Base-by-base conservation (phyloP, 148 eudicot species). In the Limonium bicolor region DNA sequence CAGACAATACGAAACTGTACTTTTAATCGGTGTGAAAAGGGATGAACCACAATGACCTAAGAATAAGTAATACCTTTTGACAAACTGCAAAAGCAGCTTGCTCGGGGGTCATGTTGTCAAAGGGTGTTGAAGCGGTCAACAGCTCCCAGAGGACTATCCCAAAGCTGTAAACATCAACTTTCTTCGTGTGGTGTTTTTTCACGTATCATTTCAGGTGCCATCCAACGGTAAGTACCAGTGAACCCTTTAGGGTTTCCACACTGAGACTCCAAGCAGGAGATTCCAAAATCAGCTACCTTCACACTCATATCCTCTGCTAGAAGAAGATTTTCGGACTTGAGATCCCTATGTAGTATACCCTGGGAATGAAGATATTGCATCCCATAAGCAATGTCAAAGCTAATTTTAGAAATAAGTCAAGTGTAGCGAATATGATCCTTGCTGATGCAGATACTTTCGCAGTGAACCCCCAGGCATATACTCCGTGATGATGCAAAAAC, bases 1-100 rank as follows among this genome's bases (percentile, higher is more conserved):
- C n/a, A n/a, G n/a, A n/a, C n/a, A n/a, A n/a, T n/a, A n/a, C n/a
- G n/a, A n/a, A n/a, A n/a, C n/a, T n/a, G n/a, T n/a, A n/a, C n/a
- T n/a, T n/a, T n/a, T n/a, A n/a, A n/a, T n/a, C n/a, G n/a, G n/a
- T n/a, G n/a, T n/a, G n/a, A n/a, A n/a, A n/a, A n/a, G n/a, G n/a
- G n/a, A n/a, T n/a, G n/a, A n/a, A n/a, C n/a, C n/a, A n/a, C n/a
- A n/a, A n/a, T n/a, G n/a, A n/a, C n/a, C n/a, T n/a, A n/a, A n/a
- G n/a, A n/a, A n/a, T n/a, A n/a, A 2, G 35, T 43, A 51, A 28
- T 82, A 92, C 99, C 99, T 85, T 92, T 36, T 92, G 88, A 65
- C 95, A 92, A 18, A 92, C 99, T 0, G 99, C 99, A 72, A 92
- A 92, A 27, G 95, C 99, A 51, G 99, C 99, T 44, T 92, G 99